Evolutionary conservation across 805 yeast genomes (phyloP).

Genomic region (Candida succiphila): DNA sequence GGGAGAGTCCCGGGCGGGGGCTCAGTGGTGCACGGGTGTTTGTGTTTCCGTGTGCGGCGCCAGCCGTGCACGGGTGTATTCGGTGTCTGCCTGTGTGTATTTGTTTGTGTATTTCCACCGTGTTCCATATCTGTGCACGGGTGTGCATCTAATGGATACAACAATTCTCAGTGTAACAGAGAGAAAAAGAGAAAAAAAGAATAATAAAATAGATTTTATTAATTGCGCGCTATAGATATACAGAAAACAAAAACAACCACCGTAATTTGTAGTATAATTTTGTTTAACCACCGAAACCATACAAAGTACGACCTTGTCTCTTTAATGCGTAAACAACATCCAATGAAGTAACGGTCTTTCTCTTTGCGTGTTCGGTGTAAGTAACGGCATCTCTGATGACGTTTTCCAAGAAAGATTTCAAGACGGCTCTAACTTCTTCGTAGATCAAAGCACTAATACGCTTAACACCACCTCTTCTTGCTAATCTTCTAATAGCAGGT

Average conservation of each 20-base stretch:
- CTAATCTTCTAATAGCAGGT: slow-evolving; percentile 99
- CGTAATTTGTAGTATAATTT: no score
- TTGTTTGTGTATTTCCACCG: no score
- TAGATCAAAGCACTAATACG: slow-evolving; percentile 98
- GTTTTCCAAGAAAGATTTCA: slow-evolving; percentile 90
- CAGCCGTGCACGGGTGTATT: no score
- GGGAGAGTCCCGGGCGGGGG: no score
- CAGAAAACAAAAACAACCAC: no score
- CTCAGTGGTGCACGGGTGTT: no score
- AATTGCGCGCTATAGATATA: neutral
- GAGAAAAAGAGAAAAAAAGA: neutral
- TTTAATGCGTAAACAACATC: slow-evolving; percentile 98
- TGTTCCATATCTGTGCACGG: no score
- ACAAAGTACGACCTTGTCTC: slow-evolving; percentile 99
- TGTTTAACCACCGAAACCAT: slow-evolving; percentile 98
- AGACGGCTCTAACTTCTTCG: slow-evolving; percentile 97
- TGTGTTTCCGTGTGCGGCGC: no score
- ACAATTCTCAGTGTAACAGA: neutral
- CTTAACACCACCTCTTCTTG: slow-evolving; percentile 99
- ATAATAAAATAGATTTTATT: neutral
- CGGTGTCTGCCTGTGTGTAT: no score
- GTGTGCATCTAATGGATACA: no score
- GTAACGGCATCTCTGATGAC: slow-evolving; percentile 99
- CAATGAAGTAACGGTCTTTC: slow-evolving; percentile 98
- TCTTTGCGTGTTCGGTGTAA: slow-evolving; percentile 99